Evolutionary conservation across 148 eudicot species (phyloP).

Genomic region (Arctostaphylos glauca): DNA sequence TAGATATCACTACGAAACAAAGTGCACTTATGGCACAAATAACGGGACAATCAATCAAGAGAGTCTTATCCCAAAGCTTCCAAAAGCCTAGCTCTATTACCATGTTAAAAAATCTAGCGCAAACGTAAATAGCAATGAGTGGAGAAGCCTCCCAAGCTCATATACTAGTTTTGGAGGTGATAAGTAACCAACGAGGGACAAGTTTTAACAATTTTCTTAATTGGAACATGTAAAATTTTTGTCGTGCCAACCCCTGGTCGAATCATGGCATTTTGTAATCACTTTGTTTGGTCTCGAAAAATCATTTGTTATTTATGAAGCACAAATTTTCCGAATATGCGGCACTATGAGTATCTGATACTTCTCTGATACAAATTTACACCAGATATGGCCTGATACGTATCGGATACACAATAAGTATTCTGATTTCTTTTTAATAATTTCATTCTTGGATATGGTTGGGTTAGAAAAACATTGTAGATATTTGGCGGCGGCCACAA

Average conservation of each 20-base stretch:
- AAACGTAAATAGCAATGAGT: too few relatives aligned
- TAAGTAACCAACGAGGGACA: too few relatives aligned
- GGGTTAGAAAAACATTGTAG: neutral
- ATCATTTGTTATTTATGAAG: neutral
- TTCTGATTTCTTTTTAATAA: neutral
- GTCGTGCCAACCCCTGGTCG: neutral
- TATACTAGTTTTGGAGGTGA: too few relatives aligned
- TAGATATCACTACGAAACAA: too few relatives aligned
- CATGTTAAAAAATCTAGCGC: too few relatives aligned
- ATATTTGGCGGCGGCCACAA: neutral
- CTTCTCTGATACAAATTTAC: neutral
- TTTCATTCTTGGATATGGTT: neutral
- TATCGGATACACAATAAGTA: neutral
- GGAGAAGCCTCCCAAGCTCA: too few relatives aligned
- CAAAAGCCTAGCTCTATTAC: too few relatives aligned
- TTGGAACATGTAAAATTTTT: neutral
- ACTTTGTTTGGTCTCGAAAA: neutral
- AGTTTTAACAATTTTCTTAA: neutral
- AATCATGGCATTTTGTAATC: neutral
- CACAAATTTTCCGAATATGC: neutral
- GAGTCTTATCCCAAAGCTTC: too few relatives aligned
- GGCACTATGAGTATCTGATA: too few relatives aligned
- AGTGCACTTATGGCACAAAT: too few relatives aligned
- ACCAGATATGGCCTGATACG: neutral
- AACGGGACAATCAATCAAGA: too few relatives aligned